Base-by-base conservation (phyloP, 1,284 basidiomycete species). In the Melampsora americana region DNA sequence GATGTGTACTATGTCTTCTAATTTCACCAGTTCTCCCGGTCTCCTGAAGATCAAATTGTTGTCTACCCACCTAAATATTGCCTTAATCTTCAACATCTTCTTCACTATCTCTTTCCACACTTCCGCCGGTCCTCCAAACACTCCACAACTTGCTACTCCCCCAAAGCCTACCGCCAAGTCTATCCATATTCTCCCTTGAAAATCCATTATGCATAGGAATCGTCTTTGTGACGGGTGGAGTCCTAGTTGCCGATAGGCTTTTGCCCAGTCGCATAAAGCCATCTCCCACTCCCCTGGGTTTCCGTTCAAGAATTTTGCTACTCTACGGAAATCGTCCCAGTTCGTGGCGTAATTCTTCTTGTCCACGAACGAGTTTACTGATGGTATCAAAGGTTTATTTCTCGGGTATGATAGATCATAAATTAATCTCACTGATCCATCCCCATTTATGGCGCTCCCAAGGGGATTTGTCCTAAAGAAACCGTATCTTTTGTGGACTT, bases 301-400 rank as follows among this genome's bases (percentile, higher is more conserved):
- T n/a, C n/a, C n/a, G n/a, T n/a, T 14, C 1, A 66, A 66, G 65
- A 66, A 66, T 66, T 66, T 39, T n/a, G 65, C 30, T 5, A 66
- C 65, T n/a, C 26, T 26, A 4, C 14, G 2, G 23, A 66, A 66
- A 14, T 46, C 65, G 14, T 68, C 66, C 48, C 66, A 68, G 14
- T 48, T 68, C 23, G 66, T 68, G 1, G 50, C 28, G 20, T 53
- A 68, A 30, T 68, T 53, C 14, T 16, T 18, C 35, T 67, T 67
- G n/a, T 50, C 14, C 5, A 67, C 66, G 16, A 67, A 67, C 20
- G 23, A 68, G 18, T 68, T 68, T 4, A 68, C 66, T 6, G 66
- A 68, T n/a, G 11, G 48, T 2, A 56, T n/a, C 12, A 4, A 1
- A 2, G 44, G 44, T 1, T 65, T 42, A 20, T 65, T 30, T 28